Base-by-base conservation (phyloP, 2,329 filamentous ascomycete genomes). In the Colletotrichum sp. region DNA sequence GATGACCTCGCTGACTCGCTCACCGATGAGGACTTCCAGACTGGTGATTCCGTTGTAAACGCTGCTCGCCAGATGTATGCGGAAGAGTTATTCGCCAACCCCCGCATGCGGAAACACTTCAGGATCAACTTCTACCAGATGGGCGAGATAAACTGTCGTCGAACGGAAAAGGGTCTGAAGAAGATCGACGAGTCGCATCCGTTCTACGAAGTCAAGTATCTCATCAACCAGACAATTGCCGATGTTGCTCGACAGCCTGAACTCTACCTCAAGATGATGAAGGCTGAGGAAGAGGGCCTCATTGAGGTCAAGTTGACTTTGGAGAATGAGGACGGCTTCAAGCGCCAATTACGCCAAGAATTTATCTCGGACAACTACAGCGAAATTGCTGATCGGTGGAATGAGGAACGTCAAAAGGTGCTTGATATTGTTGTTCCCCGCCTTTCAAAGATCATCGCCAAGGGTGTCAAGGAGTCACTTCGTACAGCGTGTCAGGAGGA, bases 121-220 rank as follows among this genome's bases (percentile, higher is more conserved):
- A 91, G 97, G 67, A 91, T 92, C 79, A 93, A 93, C 65, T 98
- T 95, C 84, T 99, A 98, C 82, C 91, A 93, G 81, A 93, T 93
- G 79, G 95, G 96, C 28, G 91, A 94, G 72, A 93, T 99, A 76
- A 96, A 96, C 86, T 98, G 96, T 83, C 92, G 92, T 77, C 93
- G 97, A 71, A 99, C 97, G 1, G 96, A 99, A 76, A 99, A 99
- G 85, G 97, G 97, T 32, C 87, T 98, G 69, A 94, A 95, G 73
- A 95, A 95, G 81, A 99, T 99, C 79, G 96, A 98, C 80, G 96
- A 99, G 77, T 93, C 97, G 28, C 96, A 99, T 81, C 95, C 96
- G 0, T 99, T 98, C 84, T 99, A 99, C 83, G 97, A 99, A 84
- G 95, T 99, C 87, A 98, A 99, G 85, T 99, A 99, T 80, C 89